Conservation (phyloP, 108 stramenopile species). For the Skeletonema grethae region DNA sequence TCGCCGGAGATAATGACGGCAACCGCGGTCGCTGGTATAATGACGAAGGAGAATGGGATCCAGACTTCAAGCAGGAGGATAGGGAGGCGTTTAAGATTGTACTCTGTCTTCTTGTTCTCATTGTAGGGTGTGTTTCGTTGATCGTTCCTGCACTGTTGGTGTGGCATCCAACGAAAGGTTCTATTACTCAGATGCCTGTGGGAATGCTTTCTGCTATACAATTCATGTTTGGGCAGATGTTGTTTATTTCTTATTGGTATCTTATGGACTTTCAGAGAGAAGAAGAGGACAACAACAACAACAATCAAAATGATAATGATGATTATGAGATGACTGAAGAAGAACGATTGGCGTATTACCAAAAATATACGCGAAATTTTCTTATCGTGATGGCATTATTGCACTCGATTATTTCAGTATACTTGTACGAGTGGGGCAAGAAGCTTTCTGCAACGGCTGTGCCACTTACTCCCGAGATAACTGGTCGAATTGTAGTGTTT, state of each 20-base stretch:
- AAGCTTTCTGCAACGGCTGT: not conserved
- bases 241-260: not conserved
- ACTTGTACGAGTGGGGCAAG: not conserved
- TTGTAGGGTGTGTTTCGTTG: slow-evolving; percentile 13
- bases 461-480: not conserved
- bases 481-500: not conserved
- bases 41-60: slow-evolving; percentile 9
- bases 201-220: not conserved
- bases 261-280: not conserved
- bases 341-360: not conserved
- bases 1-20: not conserved
- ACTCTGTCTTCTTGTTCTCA: slow-evolving; percentile 14
- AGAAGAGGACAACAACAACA: not conserved
- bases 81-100: slow-evolving; percentile 12
- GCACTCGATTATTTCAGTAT: not conserved
- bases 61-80: slow-evolving; percentile 25
- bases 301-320: not conserved
- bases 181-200: not conserved
- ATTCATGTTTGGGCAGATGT: not conserved
- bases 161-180: not conserved
- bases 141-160: not conserved
- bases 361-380: not conserved
- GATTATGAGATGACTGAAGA: not conserved
- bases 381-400: not conserved
- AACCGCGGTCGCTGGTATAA: not conserved